Percentiles rank a stretch among this genome's conserved stretches.
Evolutionary conservation across 2,329 filamentous ascomycete species (phyloP).

Genomic region (Penicillium sp.): DNA sequence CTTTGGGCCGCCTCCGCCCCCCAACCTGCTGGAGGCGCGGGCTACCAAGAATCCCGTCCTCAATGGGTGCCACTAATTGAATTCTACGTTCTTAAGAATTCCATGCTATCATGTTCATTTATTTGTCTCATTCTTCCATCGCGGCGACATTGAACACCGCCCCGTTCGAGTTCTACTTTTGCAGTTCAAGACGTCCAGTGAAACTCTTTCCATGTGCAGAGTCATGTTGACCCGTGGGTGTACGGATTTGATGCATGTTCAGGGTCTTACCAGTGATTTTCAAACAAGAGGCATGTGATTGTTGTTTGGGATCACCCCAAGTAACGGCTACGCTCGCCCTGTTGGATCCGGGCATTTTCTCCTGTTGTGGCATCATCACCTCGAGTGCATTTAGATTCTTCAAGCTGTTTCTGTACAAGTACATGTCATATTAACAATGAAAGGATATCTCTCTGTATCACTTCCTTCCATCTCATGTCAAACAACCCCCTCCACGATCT

Average conservation of each 20-base stretch:
- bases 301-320: background rate
- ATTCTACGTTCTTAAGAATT: slow-evolving; percentile 4
- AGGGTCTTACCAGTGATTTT: background rate
- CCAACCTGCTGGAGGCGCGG: slow-evolving; percentile 54
- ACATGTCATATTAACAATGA: slow-evolving; percentile 34
- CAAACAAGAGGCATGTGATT: background rate
- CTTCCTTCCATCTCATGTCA: background rate
- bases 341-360: slow-evolving; percentile 19
- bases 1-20: slow-evolving; percentile 58
- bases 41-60: slow-evolving; percentile 53
- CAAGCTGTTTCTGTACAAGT: slow-evolving; percentile 37
- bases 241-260: background rate
- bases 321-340: background rate
- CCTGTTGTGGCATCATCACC: slow-evolving; percentile 14
- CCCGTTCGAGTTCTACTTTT: background rate
- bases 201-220: background rate
- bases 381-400: slow-evolving; percentile 21
- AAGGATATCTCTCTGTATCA: slow-evolving; percentile 22
- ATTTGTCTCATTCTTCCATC: slow-evolving; percentile 14
- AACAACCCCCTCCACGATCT: slow-evolving; percentile 26
- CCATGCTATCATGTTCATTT: slow-evolving; percentile 5
- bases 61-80: slow-evolving; percentile 48
- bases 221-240: background rate
- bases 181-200: slow-evolving; percentile 2
- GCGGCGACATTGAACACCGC: slow-evolving; percentile 13